Evolutionary conservation across 345 rosid species (phyloP), one percentile per base, ranked within the genome.

Genomic region (Populus nigra): DNA sequence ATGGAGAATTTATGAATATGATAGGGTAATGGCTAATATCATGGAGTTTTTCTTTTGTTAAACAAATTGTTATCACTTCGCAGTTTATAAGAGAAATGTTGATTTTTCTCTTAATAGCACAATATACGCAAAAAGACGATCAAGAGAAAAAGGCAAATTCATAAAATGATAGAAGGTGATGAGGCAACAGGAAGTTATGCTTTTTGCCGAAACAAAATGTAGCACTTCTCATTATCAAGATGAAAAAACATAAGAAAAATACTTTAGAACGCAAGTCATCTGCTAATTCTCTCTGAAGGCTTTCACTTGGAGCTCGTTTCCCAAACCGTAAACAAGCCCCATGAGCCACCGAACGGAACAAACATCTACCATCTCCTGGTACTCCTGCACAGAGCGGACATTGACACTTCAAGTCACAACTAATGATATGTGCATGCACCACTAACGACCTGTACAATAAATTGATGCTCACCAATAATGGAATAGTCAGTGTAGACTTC

Each of bases 341-440:
- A 31, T 93, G 97, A 79, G 89, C 92, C 69, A 96, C 94, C 47
- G 99, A 91, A 29, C 99, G 94, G 79, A 96, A 96, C 90, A 96
- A 85, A 74, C 99, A 96, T 71, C 99, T 87, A 29, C 99, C 99
- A 86, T 96, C 98, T 65, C 99, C 98, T 55, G 98, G 99, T 72
- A 96, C 89, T 78, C 97, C 99, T 93, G 86, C 76, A 88, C 12
- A 76, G 68, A 15, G 77, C 35, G 49, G 43, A 79, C 17, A 68
- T n/a, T 36, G 73, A 49, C 71, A 71, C 33, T 47, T 75, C 70
- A 47, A 62, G 57, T 61, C 38, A 72, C 15, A 55, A 69, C 65
- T 27, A 70, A n/a, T 67, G 39, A 25, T 71, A 71, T 22, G 39
- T 43, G 59, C 33, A 53, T 38, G 50, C 35, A 47, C 23, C 71